Percentiles rank a stretch among this genome's conserved stretches.
Conservation (phyloP, 2,329 filamentous ascomycete genomes). For the Thermoascus crustaceus region DNA sequence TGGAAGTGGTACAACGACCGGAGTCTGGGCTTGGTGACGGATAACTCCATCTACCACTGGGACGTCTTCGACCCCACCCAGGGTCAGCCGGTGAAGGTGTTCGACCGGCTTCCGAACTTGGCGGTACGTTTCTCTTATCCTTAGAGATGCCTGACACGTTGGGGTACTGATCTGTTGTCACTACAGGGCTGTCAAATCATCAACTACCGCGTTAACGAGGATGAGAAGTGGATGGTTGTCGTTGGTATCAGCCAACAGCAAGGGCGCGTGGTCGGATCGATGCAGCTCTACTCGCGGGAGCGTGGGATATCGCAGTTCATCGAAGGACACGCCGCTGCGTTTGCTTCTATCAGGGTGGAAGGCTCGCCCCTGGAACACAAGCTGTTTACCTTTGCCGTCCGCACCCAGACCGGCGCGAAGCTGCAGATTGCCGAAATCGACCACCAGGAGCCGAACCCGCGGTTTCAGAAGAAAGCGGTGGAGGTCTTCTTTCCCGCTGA, state of each 20-base stretch:
- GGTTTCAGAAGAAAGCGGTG: conserved; percentile 90
- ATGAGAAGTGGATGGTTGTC: conserved; percentile 97
- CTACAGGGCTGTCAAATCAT: conserved; percentile 93
- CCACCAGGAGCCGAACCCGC: conserved; percentile 78
- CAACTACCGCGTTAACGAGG: conserved; percentile 93
- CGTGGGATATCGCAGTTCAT: conserved; percentile 96
- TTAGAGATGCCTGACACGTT: not conserved
- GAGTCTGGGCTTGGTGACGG: conserved; percentile 81
- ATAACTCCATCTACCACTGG: conserved; percentile 91
- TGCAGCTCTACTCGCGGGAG: conserved; percentile 96
- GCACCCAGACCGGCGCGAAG: conserved; percentile 82
- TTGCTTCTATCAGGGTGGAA: conserved; percentile 81
- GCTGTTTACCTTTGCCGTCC: conserved; percentile 92
- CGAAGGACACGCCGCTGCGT: conserved; percentile 92
- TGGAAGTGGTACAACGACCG: conserved; percentile 98
- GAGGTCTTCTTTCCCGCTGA: conserved; percentile 97
- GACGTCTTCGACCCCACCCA: conserved; percentile 84
- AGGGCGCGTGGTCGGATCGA: conserved; percentile 86
- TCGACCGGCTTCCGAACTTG: conserved; percentile 88
- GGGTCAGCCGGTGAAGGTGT: conserved; percentile 75
- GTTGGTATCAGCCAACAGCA: conserved; percentile 92
- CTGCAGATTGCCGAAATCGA: conserved; percentile 97
- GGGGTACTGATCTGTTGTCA: too few species aligned
- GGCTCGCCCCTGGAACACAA: conserved; percentile 86
- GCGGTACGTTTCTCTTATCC: conserved; percentile 49